A percentile compares a stretch with the other conserved stretches of the same genome.
These are phyloP conservation scores for Colletotrichum sojae DNA, from an alignment of 2,329 filamentous ascomycete genomes.

Conservation along the genomic window DNA sequence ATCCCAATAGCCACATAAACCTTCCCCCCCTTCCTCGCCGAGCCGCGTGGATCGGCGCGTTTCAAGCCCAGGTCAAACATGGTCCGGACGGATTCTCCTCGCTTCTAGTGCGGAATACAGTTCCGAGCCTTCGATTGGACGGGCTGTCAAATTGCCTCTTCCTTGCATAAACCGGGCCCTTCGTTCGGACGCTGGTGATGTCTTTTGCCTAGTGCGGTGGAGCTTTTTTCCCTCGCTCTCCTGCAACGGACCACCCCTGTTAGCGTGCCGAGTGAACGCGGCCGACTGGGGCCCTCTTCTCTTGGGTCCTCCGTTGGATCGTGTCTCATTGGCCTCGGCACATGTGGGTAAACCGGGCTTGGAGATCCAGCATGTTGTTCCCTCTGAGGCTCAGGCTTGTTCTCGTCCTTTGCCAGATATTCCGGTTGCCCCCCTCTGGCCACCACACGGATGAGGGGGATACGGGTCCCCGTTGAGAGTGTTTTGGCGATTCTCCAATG, in stretches of 20 bases:
- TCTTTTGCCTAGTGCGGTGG: slow-evolving; percentile 39
- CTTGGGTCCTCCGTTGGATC: not conserved
- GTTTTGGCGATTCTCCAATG: slow-evolving; percentile 14
- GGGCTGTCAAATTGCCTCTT: not conserved
- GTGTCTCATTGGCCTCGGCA: slow-evolving; percentile 13
- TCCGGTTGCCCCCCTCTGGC: slow-evolving; percentile 5
- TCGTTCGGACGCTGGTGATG: slow-evolving; percentile 27
- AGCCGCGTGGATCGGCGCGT: slow-evolving; percentile 27
- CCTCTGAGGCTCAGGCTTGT: not conserved
- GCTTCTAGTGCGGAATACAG: not conserved
- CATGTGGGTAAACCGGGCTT: slow-evolving; percentile 2
- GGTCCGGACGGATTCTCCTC: not conserved
- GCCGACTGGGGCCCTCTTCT: slow-evolving; percentile 3
- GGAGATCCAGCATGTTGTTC: slow-evolving; percentile 8
- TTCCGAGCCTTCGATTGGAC: slow-evolving; percentile 2
- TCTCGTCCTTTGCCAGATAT: slow-evolving; percentile 7
- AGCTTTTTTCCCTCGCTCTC: slow-evolving; percentile 1
- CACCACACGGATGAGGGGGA: not conserved
- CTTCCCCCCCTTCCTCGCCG: not conserved
- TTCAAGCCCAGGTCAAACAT: slow-evolving; percentile 29
- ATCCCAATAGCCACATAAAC: slow-evolving; percentile 24
- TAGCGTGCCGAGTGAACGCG: slow-evolving; percentile 12
- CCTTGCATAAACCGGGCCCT: slow-evolving; percentile 4
- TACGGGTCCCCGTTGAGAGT: not conserved
- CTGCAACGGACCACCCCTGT: slow-evolving; percentile 21